A percentile compares a stretch with the other conserved stretches of the same genome.
Evolutionary conservation across 2,329 filamentous ascomycete genomes (phyloP).

Genomic region (Nemania bipapillata): DNA sequence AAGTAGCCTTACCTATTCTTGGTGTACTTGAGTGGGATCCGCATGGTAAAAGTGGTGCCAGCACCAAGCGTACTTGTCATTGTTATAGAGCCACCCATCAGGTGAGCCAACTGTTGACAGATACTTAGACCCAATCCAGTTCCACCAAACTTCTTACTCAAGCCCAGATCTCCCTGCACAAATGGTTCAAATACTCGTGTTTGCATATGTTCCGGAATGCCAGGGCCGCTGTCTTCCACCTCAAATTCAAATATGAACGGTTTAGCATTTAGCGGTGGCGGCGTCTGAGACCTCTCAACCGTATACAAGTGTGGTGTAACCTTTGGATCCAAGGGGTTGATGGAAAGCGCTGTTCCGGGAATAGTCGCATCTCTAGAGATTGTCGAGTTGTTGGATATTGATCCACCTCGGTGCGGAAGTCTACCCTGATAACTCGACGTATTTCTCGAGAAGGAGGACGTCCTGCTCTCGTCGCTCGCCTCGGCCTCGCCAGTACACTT

Average conservation of each 20-base stretch:
- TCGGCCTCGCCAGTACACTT: slow-evolving; percentile 74
- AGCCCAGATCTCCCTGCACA: slow-evolving; percentile 87
- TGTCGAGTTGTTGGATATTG: slow-evolving; percentile 63
- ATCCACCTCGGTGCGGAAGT: slow-evolving; percentile 59
- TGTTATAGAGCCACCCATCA: slow-evolving; percentile 83
- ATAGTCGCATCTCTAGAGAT: slow-evolving; percentile 56
- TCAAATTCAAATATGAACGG: slow-evolving; percentile 86
- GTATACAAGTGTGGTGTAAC: slow-evolving; percentile 59
- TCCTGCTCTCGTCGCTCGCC: slow-evolving; percentile 55
- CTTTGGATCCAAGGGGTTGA: slow-evolving; percentile 71
- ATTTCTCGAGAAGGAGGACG: slow-evolving; percentile 63
- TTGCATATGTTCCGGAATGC: slow-evolving; percentile 81
- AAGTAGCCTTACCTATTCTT: slow-evolving; percentile 67
- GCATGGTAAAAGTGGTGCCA: slow-evolving; percentile 84
- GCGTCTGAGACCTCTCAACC: slow-evolving; percentile 67
- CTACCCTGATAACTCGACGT: slow-evolving; percentile 57
- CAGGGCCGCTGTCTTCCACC: slow-evolving; percentile 87
- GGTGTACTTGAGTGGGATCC: slow-evolving; percentile 81
- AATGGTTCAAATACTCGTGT: slow-evolving; percentile 92
- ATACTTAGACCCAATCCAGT: slow-evolving; percentile 90
- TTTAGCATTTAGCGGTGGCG: slow-evolving; percentile 70
- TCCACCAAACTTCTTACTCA: slow-evolving; percentile 90
- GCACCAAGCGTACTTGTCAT: slow-evolving; percentile 76
- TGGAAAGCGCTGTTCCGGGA: slow-evolving; percentile 66
- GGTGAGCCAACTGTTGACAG: slow-evolving; percentile 81